Conservation (phyloP, 345 rosid genomes). For the Populus pruinosa region DNA sequence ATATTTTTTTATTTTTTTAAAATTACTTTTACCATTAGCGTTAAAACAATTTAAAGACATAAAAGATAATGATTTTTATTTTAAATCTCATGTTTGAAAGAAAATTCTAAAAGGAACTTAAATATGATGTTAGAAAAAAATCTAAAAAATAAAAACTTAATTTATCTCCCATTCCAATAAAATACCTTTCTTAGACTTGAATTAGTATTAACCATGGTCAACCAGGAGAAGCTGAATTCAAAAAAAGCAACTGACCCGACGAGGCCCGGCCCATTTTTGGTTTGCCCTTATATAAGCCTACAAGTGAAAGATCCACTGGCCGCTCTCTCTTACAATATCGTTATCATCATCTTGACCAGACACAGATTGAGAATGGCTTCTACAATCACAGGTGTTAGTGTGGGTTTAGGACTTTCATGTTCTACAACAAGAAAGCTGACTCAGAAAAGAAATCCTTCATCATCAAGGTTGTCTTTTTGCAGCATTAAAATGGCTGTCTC, state of each 20-base stretch:
- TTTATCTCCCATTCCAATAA: neutral
- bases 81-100: no score
- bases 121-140: no score
- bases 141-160: neutral
- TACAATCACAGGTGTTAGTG: conserved; percentile 47
- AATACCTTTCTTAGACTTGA: neutral
- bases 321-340: neutral
- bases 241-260: neutral
- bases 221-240: neutral
- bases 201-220: neutral
- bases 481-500: conserved; percentile 60
- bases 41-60: no score
- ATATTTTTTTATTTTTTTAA: no score
- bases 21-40: no score
- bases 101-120: no score
- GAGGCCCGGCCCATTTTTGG: neutral
- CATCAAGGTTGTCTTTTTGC: conserved; percentile 36
- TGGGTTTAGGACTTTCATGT: conserved; percentile 44
- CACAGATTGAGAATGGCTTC: conserved; percentile 35
- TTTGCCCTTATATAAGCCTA: neutral
- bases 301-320: neutral
- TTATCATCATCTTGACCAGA: conserved; percentile 8
- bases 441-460: conserved; percentile 20
- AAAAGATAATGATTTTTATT: no score
- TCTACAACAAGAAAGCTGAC: conserved; percentile 31